These are phyloP conservation scores for Singerocomus inundabilis DNA, from an alignment of 1,284 basidiomycete genomes.

Conservation along the genomic window DNA sequence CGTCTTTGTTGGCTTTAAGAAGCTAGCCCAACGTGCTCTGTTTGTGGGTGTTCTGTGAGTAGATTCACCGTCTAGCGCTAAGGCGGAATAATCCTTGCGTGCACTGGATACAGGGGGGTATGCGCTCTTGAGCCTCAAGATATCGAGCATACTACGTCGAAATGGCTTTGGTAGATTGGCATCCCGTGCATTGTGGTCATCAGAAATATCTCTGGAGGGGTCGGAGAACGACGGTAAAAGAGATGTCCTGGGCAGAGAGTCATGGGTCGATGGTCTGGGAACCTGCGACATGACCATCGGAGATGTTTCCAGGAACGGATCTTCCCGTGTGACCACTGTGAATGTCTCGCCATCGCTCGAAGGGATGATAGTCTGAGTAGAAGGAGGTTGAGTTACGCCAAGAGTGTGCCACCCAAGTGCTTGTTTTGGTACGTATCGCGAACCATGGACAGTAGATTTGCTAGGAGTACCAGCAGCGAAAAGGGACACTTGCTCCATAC, in stretches of 20 bases:
- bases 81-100: background rate
- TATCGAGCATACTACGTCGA: slow-evolving; percentile 31
- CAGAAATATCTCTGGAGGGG: background rate
- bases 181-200: background rate
- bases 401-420: slow-evolving; percentile 13
- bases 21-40: background rate
- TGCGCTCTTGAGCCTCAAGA: slow-evolving; percentile 21
- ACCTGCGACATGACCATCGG: background rate
- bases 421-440: slow-evolving; percentile 19
- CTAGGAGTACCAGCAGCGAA: slow-evolving; percentile 33
- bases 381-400: background rate
- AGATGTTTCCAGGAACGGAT: slow-evolving; percentile 21
- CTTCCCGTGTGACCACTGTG: slow-evolving; percentile 24
- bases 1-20: background rate
- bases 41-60: background rate
- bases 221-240: slow-evolving; percentile 3
- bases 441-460: slow-evolving; percentile 35
- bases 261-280: background rate
- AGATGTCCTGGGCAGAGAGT: slow-evolving; percentile 4
- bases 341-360: slow-evolving; percentile 30
- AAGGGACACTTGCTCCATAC: slow-evolving; percentile 28
- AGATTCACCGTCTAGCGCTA: background rate
- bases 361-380: slow-evolving; percentile 18
- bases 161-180: slow-evolving; percentile 14
- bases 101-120: background rate